Conservation (phyloP, 441 rosid species). For the Eutrema salsugineum region DNA sequence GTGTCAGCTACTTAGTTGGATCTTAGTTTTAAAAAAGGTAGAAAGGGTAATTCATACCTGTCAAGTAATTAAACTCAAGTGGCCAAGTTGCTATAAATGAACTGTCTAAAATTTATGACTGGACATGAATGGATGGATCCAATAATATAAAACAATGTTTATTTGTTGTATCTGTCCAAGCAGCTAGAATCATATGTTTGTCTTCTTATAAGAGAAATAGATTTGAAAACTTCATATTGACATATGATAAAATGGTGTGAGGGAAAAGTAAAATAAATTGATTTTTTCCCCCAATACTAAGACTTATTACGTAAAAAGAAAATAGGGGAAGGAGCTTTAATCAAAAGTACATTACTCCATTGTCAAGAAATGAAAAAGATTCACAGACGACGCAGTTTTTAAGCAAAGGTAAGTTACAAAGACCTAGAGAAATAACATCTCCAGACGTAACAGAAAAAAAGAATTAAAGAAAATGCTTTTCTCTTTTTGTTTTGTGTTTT, state of each 20-base stretch:
- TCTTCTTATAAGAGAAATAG: background rate
- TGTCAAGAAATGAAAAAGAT: slow-evolving; percentile 6
- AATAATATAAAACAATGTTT: background rate
- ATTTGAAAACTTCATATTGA: background rate
- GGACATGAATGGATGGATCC: slow-evolving; percentile 3
- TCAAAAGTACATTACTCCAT: background rate
- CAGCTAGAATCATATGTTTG: background rate
- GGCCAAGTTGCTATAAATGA: slow-evolving; percentile 24
- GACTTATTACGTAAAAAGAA: too few species aligned
- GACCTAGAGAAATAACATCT: too few species aligned
- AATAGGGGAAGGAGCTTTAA: background rate
- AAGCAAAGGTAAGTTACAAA: background rate
- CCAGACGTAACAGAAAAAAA: too few species aligned
- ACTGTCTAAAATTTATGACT: slow-evolving; percentile 5
- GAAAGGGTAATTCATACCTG: slow-evolving; percentile 1
- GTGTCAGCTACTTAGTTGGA: slow-evolving; percentile 29
- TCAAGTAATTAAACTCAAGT: slow-evolving; percentile 17
- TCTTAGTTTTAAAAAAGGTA: background rate
- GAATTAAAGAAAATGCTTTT: too few species aligned
- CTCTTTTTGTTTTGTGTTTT: too few species aligned
- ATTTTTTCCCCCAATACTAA: background rate
- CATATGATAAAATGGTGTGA: background rate
- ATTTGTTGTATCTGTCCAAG: background rate
- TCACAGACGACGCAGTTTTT: background rate
- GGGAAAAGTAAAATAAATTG: background rate